A percentile compares a stretch with the other conserved stretches of the same genome.
Evolutionary conservation across 495 filamentous ascomycete species (phyloP).

Genomic region (Penicillium atrosanguineum): DNA sequence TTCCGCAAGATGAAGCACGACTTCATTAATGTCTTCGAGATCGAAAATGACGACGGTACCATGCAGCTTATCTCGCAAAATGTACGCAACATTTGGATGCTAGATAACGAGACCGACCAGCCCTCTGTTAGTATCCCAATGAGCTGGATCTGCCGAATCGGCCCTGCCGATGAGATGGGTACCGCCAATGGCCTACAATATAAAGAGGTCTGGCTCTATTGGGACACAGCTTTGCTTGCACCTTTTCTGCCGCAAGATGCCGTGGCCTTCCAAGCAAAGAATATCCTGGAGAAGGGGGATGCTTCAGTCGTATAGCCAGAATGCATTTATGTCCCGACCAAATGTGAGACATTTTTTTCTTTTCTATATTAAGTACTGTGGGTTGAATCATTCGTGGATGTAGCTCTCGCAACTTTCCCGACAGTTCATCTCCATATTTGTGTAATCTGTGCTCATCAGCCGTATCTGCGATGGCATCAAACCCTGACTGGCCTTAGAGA

Average conservation of each 20-base stretch:
- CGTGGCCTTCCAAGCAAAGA: constrained; percentile 10
- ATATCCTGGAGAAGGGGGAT: background rate
- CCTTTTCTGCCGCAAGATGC: constrained; percentile 8
- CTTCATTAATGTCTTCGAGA: constrained; percentile 1
- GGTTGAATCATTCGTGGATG: too few relatives aligned
- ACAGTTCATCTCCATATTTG: too few relatives aligned
- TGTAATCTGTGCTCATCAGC: too few relatives aligned
- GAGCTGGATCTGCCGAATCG: constrained; percentile 6
- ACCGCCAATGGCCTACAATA: constrained; percentile 2
- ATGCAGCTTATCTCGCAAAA: background rate
- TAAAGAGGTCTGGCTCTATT: constrained; percentile 16
- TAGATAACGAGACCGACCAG: background rate
- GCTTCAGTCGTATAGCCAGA: too few relatives aligned
- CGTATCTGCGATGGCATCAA: too few relatives aligned
- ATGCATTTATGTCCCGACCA: too few relatives aligned
- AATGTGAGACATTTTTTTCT: too few relatives aligned
- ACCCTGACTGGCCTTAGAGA: too few relatives aligned
- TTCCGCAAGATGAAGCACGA: constrained; percentile 4
- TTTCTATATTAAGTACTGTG: too few relatives aligned
- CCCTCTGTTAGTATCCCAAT: constrained; percentile 10
- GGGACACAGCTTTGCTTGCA: constrained; percentile 7
- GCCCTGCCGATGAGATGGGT: constrained; percentile 3
- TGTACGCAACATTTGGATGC: constrained; percentile 9
- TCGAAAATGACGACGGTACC: constrained; percentile 5
- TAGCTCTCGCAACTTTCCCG: too few relatives aligned